Percentiles rank a stretch among this genome's conserved stretches.
Evolutionary conservation across 331 rosid genomes (phyloP).

Genomic region (Quercus lobata): DNA sequence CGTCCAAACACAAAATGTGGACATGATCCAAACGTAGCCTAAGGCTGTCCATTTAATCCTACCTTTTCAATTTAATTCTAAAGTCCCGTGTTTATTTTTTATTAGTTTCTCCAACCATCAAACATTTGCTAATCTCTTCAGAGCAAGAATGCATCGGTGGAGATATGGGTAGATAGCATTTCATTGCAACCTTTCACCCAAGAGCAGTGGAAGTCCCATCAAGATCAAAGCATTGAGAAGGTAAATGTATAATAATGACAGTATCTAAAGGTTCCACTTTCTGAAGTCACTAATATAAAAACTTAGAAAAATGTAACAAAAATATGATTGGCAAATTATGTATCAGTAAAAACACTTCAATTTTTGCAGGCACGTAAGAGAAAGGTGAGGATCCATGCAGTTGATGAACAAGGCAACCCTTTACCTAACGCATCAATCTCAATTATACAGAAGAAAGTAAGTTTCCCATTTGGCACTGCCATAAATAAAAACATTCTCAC

Average conservation of each 20-base stretch:
- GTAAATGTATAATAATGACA: constrained; percentile 12
- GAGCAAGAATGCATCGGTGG: constrained; percentile 39
- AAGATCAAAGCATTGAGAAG: constrained; percentile 42
- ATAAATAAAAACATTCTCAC: constrained; percentile 44
- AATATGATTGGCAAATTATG: too few relatives aligned
- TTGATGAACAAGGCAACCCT: constrained; percentile 45
- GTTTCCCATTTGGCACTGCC: constrained; percentile 66
- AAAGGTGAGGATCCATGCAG: constrained; percentile 34
- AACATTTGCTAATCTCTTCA: constrained; percentile 9
- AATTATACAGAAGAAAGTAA: neutral
- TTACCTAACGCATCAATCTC: constrained; percentile 55
- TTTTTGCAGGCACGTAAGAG: constrained; percentile 42
- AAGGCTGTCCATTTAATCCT: too few relatives aligned
- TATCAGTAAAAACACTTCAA: neutral
- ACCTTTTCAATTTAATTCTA: too few relatives aligned
- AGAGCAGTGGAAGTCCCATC: constrained; percentile 55
- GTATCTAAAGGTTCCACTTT: too few relatives aligned
- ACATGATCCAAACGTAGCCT: too few relatives aligned
- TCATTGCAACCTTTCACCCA: constrained; percentile 59
- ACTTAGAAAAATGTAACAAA: too few relatives aligned
- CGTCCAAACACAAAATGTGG: too few relatives aligned
- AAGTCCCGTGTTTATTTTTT: too few relatives aligned
- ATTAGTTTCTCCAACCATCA: too few relatives aligned
- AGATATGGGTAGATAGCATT: constrained; percentile 44
- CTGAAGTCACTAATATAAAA: too few relatives aligned